Evolutionary conservation across 352 stramenopile species (phyloP), one percentile per base, ranked within the genome.

Genomic region (Phytophthora hibernalis): DNA sequence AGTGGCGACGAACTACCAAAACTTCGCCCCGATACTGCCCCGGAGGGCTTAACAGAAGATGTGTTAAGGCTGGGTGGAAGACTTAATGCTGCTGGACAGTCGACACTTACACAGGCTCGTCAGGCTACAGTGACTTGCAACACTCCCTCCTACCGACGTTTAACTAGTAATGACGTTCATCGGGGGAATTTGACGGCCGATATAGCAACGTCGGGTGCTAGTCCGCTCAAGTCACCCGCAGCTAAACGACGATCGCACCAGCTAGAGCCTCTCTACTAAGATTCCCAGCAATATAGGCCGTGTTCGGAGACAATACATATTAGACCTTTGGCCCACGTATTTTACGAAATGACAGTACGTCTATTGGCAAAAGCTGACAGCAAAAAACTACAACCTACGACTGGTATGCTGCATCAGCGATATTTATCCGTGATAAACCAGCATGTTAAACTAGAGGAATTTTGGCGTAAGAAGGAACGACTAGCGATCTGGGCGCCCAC

Each of bases 191-290:
- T 49, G 52, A 61, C 28, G 30, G 58, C 33, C 31, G 8, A 68
- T 48, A 12, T 33, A 13, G 6, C 33, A 11, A n/a, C 33, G 12
- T 40, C 33, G 13, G 57, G 45, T 33, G 22, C 44, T 8, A 77
- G 67, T 78, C 76, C 68, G 26, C 37, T 77, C 16, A 80, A 82
- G 44, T 87, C 80, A 9, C 69, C 82, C 10, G 51, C 70, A 9
- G 54, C 54, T n/a, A 91, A 91, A 68, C 75, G 83, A 13, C 70
- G 78, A 54, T 91, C 79, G 11, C 77, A 78, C 16, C 74, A 69
- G 1, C 68, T 91, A 12, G 81, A 89, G 64, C 83, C 83, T 10
- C 66, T 83, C n/a, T n/a, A n/a, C n/a, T n/a, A n/a, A n/a, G n/a
- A n/a, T n/a, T n/a, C n/a, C n/a, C n/a, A n/a, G n/a, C n/a, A n/a